Conservation (phyloP, 352 stramenopile species). For the Globisporangium nodosum region DNA sequence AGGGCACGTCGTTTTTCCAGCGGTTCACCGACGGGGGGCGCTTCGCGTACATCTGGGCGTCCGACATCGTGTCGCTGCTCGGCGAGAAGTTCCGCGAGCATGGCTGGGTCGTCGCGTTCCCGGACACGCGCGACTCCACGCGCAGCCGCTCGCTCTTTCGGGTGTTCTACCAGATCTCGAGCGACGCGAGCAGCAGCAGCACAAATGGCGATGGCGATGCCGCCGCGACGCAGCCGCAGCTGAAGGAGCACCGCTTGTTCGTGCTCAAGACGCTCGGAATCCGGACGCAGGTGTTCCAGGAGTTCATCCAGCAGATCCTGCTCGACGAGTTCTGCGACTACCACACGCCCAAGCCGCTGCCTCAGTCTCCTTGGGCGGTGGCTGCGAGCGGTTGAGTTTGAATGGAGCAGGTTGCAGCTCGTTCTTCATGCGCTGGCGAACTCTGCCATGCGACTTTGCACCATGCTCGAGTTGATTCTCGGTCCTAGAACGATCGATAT, state of each 20-base stretch:
- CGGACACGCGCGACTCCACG: neutral
- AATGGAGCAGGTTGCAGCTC: too few relatives aligned
- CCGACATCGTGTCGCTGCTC: neutral
- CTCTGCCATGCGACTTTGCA: too few relatives aligned
- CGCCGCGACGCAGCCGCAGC: neutral
- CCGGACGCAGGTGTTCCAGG: constrained; percentile 4
- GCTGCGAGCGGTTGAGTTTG: neutral
- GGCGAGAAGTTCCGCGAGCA: constrained; percentile 4
- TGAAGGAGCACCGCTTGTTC: constrained; percentile 1
- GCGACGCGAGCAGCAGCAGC: neutral
- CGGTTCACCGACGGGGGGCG: neutral
- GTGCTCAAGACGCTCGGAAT: constrained; percentile 6
- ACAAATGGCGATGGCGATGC: neutral
- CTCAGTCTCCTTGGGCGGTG: too few relatives aligned
- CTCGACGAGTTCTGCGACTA: constrained; percentile 5
- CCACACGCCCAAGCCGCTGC: neutral
- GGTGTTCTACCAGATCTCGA: constrained; percentile 3
- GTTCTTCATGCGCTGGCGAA: too few relatives aligned
- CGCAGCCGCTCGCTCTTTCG: constrained; percentile 5
- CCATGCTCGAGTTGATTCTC: too few relatives aligned
- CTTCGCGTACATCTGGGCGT: constrained; percentile 2
- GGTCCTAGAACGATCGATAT: too few relatives aligned
- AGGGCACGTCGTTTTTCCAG: constrained; percentile 4
- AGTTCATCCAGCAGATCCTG: constrained; percentile 6
- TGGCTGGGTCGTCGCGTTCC: constrained; percentile 5